These are phyloP conservation scores for Cyberlindnera galapagoensis DNA, from an alignment of 805 yeast genomes.

Conservation along the genomic window DNA sequence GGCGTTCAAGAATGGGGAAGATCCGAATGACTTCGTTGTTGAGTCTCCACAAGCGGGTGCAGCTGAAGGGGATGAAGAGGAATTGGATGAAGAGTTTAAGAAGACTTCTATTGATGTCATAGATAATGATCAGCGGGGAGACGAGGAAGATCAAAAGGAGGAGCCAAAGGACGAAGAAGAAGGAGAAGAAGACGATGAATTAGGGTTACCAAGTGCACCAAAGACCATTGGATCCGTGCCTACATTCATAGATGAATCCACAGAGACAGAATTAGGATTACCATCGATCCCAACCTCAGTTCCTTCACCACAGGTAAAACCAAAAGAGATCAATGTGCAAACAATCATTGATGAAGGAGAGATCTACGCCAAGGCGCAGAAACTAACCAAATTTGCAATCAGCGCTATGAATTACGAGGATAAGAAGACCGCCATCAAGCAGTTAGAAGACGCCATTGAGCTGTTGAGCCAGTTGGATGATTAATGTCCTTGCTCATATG, in stretches of 20 bases:
- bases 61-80: not conserved
- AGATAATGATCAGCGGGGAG: conserved; percentile 2
- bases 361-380: conserved; percentile 53
- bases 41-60: conserved; percentile 28
- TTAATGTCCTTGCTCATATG: too few species aligned
- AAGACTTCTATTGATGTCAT: conserved; percentile 1
- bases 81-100: not conserved
- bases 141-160: conserved; percentile 1
- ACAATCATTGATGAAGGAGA: conserved; percentile 49
- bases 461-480: conserved; percentile 22
- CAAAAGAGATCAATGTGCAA: conserved; percentile 28
- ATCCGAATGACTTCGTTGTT: conserved; percentile 55
- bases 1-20: conserved; percentile 40
- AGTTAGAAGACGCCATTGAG: conserved; percentile 48
- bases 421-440: conserved; percentile 56
- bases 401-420: conserved; percentile 79
- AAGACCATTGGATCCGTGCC: conserved; percentile 6
- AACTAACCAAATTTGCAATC: conserved; percentile 66
- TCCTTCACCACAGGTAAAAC: not conserved
- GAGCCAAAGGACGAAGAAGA: conserved; percentile 1
- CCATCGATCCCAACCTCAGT: conserved; percentile 6
- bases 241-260: not conserved
- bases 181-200: conserved; percentile 10
- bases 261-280: conserved; percentile 1
- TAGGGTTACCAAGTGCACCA: conserved; percentile 13